Evolutionary conservation across 169 alveolate species (phyloP).

Genomic region (Perkinsus chesapeaki): DNA sequence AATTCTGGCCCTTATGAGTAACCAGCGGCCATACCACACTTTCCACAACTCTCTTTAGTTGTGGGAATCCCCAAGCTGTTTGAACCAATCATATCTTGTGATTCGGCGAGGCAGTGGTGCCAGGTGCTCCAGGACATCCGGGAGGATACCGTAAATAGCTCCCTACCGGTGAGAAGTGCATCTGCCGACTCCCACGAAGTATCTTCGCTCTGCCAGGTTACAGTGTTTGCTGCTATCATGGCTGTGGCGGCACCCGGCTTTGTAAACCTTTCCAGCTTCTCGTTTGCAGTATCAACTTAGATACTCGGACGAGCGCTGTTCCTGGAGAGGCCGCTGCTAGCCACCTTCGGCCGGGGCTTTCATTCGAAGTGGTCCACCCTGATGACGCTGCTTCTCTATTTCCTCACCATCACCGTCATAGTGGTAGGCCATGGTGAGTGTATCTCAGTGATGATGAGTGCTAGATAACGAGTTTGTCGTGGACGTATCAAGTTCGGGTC

Average conservation of each 20-base stretch:
- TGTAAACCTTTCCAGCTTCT: neutral
- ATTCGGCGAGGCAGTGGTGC: neutral
- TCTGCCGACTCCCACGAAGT: neutral
- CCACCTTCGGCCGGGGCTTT: neutral
- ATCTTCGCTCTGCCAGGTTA: neutral
- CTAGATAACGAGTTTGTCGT: neutral
- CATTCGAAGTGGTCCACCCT: neutral
- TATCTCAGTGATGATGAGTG: neutral
- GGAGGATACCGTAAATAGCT: neutral
- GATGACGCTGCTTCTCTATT: neutral
- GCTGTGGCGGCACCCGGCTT: neutral
- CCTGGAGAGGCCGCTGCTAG: neutral
- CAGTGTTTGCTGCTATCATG: neutral
- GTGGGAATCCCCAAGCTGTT: neutral
- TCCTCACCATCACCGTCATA: neutral
- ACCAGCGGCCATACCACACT: neutral
- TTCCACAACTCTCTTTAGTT: neutral
- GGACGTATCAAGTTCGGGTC: constrained; percentile 5
- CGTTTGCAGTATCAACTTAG: neutral
- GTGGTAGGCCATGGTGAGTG: neutral
- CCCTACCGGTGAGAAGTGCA: neutral
- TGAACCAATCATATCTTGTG: neutral
- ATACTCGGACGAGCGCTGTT: neutral
- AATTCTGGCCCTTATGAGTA: neutral
- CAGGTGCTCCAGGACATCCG: neutral